Evolutionary conservation across 805 yeast genomes (phyloP), one percentile per base, ranked within the genome.

Genomic region (Metschnikowia borealis): DNA sequence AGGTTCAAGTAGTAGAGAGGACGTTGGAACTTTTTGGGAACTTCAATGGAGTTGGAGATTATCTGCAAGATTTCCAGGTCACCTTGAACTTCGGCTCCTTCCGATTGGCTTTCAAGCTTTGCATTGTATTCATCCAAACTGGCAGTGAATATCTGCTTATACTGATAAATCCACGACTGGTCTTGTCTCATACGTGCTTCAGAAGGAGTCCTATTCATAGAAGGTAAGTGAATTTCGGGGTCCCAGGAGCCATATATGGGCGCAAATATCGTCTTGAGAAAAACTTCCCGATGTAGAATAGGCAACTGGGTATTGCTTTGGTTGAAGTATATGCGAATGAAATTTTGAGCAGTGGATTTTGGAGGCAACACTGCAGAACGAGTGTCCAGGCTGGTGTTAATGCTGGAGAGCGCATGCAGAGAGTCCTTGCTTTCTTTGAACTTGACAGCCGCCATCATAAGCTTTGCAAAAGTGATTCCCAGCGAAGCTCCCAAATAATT

Each of bases 251-350:
- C 97, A 63, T 90, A 90, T 1, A 90, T 75, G 0, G 96, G 97
- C 57, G 81, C 80, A 62, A 87, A 90, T 60, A 82, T 83, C 26
- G 73, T 70, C 43, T 71, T 70, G 39, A 91, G 65, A 60, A 89
- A 90, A 56, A 78, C 80, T 59, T 89, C 96, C 31, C 96, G 76
- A 63, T 91, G 96, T 44, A 90, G 67, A 3, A 91, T 75, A 0
- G 97, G 97, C 26, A 88, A 65, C 64, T 89, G 96, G 2, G 95
- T 74, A 62, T 91, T 90, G 14, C 91, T 80, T 59, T 86, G 90
- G 18, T 86, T 81, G 62, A 91, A 91, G 63, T 78, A 89, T 2
- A 80, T 72, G 35, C 81, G 75, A 7, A 89, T 61, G 40, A 87
- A 75, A 46, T 75, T 72, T 59, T 85, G 82, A 0, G 97, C 96